These are phyloP conservation scores for Fusarium sp. DNA, from an alignment of 2,329 filamentous ascomycete genomes.

Conservation along the genomic window DNA sequence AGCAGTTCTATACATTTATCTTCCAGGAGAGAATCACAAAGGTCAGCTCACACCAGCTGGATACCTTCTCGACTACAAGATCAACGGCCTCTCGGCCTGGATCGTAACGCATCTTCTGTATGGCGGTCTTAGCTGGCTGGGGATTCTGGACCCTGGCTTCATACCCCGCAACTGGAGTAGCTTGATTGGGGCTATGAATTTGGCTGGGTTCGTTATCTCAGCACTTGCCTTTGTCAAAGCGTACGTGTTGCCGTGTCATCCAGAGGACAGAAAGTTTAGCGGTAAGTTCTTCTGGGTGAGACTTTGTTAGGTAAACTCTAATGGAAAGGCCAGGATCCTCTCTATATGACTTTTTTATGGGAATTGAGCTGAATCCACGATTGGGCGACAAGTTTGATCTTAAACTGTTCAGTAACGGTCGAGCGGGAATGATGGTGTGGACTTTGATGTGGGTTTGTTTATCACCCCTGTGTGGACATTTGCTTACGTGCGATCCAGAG, in stretches of 20 bases:
- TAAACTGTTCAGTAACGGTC: conserved; percentile 61
- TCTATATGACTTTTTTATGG: conserved; percentile 61
- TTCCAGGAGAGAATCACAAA: conserved; percentile 37
- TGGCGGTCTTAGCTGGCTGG: conserved; percentile 42
- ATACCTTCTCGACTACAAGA: conserved; percentile 56
- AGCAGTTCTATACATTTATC: conserved; percentile 25
- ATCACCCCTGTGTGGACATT: conserved; percentile 6
- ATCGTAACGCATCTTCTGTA: conserved; percentile 54
- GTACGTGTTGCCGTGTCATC: conserved; percentile 54
- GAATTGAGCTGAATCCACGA: conserved; percentile 60
- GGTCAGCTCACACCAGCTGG: conserved; percentile 60
- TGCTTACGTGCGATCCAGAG: conserved; percentile 34
- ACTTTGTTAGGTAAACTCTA: background rate
- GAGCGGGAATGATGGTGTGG: conserved; percentile 62
- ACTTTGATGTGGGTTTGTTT: conserved; percentile 55
- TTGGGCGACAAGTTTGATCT: conserved; percentile 58
- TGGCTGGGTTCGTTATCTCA: conserved; percentile 48
- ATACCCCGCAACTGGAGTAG: conserved; percentile 58
- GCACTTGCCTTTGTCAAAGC: conserved; percentile 55
- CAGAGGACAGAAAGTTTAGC: conserved; percentile 58
- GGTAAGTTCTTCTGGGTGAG: conserved; percentile 41
- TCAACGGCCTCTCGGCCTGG: conserved; percentile 59
- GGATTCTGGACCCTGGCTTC: conserved; percentile 54
- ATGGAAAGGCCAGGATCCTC: conserved; percentile 47
- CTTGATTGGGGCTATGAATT: conserved; percentile 55